Percentiles rank a stretch among this genome's conserved stretches.
These are phyloP conservation scores for Cyanidiococcus yangmingshanensis DNA, from an alignment of 23 red algal species.

Conservation along the genomic window DNA sequence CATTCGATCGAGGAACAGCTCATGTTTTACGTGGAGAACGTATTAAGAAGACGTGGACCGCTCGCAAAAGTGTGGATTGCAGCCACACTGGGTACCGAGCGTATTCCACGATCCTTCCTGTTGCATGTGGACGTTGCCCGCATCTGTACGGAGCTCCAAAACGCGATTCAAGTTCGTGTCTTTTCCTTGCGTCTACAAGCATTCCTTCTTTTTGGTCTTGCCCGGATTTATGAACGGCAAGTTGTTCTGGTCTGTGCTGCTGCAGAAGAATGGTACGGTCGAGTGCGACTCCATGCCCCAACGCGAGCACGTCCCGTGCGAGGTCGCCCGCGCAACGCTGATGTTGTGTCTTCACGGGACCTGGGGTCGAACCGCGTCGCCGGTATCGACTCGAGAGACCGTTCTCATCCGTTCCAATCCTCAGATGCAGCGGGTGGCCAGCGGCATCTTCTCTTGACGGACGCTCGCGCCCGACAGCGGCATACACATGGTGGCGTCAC, in stretches of 20 bases:
- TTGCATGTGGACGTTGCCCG: conserved; percentile 30
- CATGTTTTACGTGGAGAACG: conserved; percentile 29
- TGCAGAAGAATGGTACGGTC: not conserved
- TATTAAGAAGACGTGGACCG: conserved; percentile 28
- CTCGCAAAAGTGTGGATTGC: conserved; percentile 75
- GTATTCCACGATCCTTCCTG: conserved; percentile 38
- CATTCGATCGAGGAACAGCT: too few relatives aligned
- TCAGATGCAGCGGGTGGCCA: too few relatives aligned
- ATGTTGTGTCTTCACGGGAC: too few relatives aligned
- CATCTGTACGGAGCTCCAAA: conserved; percentile 36
- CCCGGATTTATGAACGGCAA: conserved; percentile 59
- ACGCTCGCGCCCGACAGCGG: not conserved
- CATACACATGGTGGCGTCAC: not conserved
- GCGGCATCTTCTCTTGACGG: not conserved
- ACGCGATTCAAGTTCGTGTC: conserved; percentile 18
- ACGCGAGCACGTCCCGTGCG: not conserved
- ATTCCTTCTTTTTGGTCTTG: conserved; percentile 56
- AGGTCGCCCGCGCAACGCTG: not conserved
- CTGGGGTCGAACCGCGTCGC: too few relatives aligned
- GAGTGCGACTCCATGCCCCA: not conserved
- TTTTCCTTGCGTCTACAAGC: conserved; percentile 67
- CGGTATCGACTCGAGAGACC: too few relatives aligned
- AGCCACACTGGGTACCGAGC: conserved; percentile 42
- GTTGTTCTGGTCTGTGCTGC: conserved; percentile 1
- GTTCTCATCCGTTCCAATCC: too few relatives aligned